Conservation (phyloP, 148 eudicot species). For the Polygonum maritimum region DNA sequence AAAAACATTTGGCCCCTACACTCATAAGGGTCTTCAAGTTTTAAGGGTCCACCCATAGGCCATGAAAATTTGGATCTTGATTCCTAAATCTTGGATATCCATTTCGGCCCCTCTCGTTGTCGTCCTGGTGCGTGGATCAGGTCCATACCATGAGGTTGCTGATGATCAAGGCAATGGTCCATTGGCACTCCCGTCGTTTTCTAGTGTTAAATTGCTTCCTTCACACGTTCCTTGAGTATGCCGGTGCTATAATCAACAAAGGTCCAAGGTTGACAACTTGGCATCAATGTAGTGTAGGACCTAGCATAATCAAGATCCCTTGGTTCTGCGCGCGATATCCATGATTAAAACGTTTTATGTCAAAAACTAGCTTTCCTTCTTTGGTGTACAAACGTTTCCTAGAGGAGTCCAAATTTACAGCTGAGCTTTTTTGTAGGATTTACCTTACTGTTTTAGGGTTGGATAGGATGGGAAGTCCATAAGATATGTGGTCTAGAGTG, state of each 20-base stretch:
- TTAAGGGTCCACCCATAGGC: background rate
- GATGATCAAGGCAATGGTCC: background rate
- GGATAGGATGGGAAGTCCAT: no score
- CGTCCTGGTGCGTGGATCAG: background rate
- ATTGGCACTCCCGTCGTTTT: background rate
- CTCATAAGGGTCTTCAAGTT: background rate
- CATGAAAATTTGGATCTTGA: background rate
- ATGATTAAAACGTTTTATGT: background rate
- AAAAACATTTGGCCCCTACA: constrained; percentile 2
- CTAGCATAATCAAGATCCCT: background rate
- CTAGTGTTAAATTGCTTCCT: background rate
- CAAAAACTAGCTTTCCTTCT: background rate
- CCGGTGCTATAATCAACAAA: background rate
- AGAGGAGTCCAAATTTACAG: background rate
- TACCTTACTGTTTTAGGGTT: no score
- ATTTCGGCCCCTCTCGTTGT: background rate
- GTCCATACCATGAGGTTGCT: background rate
- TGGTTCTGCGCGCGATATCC: background rate
- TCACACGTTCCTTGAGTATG: background rate
- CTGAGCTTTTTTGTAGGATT: no score
- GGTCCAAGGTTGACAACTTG: constrained; percentile 2
- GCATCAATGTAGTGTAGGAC: background rate
- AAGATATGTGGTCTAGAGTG: background rate
- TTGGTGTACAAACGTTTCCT: background rate
- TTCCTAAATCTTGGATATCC: background rate